Evolutionary conservation across 306 rosid genomes (phyloP), one percentile per base, ranked within the genome.

Genomic region (Quercus suber): DNA sequence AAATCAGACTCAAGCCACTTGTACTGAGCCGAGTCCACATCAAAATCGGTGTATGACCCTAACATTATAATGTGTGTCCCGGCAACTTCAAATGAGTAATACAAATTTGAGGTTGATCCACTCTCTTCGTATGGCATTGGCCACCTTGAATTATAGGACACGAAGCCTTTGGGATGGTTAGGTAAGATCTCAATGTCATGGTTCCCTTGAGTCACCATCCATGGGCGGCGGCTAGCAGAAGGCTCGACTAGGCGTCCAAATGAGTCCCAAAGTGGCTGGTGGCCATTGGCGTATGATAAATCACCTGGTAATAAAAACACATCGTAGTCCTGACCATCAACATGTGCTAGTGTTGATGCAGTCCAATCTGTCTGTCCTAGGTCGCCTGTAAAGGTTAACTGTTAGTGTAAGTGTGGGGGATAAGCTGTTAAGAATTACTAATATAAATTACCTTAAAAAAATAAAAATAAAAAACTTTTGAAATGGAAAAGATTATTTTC

Each of bases 191-290:
- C 97, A 14, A 92, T 58, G 78, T 92, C 95, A 68, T 92, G 97
- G 89, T 92, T 92, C 23, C 97, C 97, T 82, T 89, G 41, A 0
- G 95, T 89, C 0, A 89, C 97, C 93, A 90, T 92, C 97, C 97
- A 92, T 1, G 97, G 95, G 69, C 97, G 91, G 27, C 78, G 83
- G 71, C 95, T 90, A 0, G 97, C 93, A 69, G 84, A 82, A 33
- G 93, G 86, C 59, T 92, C 93, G 1, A 92, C 93, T 2, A 92
- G 77, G 76, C 97, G 91, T 7, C 97, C 95, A 10, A 90, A 92
- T 1, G 97, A 84, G 78, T 92, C 97, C 97, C 97, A 92, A 0
- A 90, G 73, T 0, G 91, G 88, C 58, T 92, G 97, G 1, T 83
- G 86, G 5, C 80, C 37, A 11, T 92, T 87, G 0, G 97, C 97